These are phyloP conservation scores for Trichophyton benhamiae DNA, from an alignment of 2,329 filamentous ascomycete genomes.

Conservation along the genomic window DNA sequence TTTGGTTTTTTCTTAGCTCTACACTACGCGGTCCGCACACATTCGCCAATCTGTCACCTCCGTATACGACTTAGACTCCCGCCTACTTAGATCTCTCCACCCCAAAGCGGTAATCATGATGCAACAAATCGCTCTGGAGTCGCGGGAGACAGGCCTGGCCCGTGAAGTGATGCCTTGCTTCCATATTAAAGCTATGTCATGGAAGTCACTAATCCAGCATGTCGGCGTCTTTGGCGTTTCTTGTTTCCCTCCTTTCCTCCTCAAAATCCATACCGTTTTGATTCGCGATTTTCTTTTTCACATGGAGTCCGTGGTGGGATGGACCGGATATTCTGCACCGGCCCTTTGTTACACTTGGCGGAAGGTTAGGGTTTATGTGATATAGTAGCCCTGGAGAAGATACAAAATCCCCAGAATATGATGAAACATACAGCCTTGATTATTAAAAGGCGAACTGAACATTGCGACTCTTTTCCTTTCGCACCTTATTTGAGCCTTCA, in stretches of 20 bases:
- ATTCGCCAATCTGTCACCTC: not conserved
- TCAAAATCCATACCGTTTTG: not conserved
- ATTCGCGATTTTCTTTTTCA: not conserved
- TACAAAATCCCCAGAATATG: not conserved
- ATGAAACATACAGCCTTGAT: not conserved
- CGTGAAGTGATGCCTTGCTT: not conserved
- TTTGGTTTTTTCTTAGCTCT: constrained; percentile 3
- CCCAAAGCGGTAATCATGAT: not conserved
- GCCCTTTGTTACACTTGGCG: not conserved
- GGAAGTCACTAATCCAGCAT: not conserved
- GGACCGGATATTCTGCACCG: not conserved
- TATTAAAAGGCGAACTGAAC: not conserved
- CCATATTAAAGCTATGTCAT: not conserved
- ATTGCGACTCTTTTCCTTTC: not conserved
- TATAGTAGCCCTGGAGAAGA: not conserved
- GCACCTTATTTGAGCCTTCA: not conserved
- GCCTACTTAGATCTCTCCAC: not conserved
- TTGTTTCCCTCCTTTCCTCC: not conserved
- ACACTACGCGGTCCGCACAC: not conserved
- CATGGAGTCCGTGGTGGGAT: constrained; percentile 1
- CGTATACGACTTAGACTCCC: not conserved
- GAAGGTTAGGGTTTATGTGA: not conserved
- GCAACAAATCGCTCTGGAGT: not conserved
- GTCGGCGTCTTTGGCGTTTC: constrained; percentile 3
- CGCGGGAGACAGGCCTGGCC: not conserved